Percentiles rank a stretch among this genome's conserved stretches.
Evolutionary conservation across 208 protist species (phyloP).

Genomic region (Acanthamoeba triangularis): DNA sequence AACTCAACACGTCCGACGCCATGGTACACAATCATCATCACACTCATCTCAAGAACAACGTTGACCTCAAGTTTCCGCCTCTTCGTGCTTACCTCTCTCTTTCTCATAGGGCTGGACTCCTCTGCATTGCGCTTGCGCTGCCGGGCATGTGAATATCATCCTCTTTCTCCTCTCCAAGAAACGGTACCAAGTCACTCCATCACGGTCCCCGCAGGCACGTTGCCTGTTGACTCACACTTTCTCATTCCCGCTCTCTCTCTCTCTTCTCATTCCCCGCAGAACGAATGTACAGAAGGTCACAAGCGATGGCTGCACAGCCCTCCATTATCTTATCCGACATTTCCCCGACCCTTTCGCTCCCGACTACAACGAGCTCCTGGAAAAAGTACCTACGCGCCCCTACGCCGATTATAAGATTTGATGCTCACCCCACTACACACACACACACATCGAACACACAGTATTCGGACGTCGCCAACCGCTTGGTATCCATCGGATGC

Average conservation of each 20-base stretch:
- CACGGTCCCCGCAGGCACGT: no score
- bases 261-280: neutral
- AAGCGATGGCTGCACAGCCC: neutral
- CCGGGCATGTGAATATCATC: neutral
- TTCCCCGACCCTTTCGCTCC: neutral
- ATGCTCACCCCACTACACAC: neutral
- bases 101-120: constrained; percentile 17
- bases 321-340: constrained; percentile 1
- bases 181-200: neutral
- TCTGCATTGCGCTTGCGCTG: constrained; percentile 4
- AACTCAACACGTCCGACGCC: constrained; percentile 19
- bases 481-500: constrained; percentile 48
- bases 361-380: constrained; percentile 23
- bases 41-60: neutral
- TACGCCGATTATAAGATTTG: neutral
- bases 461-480: constrained; percentile 5
- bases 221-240: neutral
- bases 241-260: neutral
- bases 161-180: constrained; percentile 53
- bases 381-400: neutral
- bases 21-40: neutral
- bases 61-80: neutral
- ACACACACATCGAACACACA: neutral
- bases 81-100: neutral
- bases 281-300: constrained; percentile 50